phyloP scores from a whole-genome alignment of 164 flowering plant species.

The Warburgia ugandensis region DNA sequence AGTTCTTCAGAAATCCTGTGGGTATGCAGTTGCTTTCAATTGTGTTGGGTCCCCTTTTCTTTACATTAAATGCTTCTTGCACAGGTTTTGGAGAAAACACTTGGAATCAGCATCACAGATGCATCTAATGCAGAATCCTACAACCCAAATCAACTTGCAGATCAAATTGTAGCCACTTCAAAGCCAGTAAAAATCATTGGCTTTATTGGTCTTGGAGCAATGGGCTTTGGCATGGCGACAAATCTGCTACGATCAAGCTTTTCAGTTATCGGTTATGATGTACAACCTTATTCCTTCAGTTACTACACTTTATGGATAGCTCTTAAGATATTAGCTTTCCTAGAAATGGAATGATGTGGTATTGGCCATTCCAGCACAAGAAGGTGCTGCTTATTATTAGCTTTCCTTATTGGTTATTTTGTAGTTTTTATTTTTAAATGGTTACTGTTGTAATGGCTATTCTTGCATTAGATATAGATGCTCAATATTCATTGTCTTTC shows the following conservation, averaged over 20 bases:
- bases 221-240: slow-evolving; percentile 99
- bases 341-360: too few species aligned
- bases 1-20: neutral
- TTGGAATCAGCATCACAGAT: slow-evolving; percentile 52
- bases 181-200: slow-evolving; percentile 57
- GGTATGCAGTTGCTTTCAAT: neutral
- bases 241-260: slow-evolving; percentile 70
- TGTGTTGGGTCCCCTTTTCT: neutral
- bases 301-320: neutral
- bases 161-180: slow-evolving; percentile 37
- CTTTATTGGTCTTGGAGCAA: slow-evolving; percentile 98
- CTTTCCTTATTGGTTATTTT: neutral
- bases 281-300: slow-evolving; percentile 23
- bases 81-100: slow-evolving; percentile 67
- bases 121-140: slow-evolving; percentile 60
- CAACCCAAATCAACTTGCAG: slow-evolving; percentile 53
- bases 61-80: slow-evolving; percentile 6
- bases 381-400: neutral
- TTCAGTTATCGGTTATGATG: slow-evolving; percentile 82
- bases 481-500: too few species aligned
- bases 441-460: too few species aligned
- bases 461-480: too few species aligned
- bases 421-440: too few species aligned
- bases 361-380: too few species aligned
- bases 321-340: too few species aligned